Evolutionary conservation across 208 protist genomes (phyloP).

Genomic region (Herpetomonas muscarum): DNA sequence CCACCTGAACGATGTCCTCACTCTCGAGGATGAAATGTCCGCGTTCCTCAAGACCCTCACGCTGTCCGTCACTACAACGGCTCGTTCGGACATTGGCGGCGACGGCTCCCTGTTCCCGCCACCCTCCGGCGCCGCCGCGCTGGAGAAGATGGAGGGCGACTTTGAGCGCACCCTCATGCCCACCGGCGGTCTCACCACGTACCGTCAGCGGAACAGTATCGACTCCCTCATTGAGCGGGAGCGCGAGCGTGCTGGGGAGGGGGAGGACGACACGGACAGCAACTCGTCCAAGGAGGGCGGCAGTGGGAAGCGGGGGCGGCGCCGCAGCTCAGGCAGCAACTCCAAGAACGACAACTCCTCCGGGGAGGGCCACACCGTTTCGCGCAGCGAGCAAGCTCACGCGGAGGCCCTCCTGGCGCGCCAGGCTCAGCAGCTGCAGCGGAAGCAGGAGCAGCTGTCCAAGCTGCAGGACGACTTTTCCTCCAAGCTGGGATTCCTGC

Average conservation of each 20-base stretch:
- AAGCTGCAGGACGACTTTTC: slow-evolving; percentile 83
- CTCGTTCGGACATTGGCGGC: slow-evolving; percentile 35
- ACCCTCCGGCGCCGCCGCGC: background rate
- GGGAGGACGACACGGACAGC: background rate
- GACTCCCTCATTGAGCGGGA: slow-evolving; percentile 8
- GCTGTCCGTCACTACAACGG: slow-evolving; percentile 72
- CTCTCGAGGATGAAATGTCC: slow-evolving; percentile 80
- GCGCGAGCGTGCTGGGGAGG: background rate
- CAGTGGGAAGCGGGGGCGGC: background rate
- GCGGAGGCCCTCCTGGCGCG: slow-evolving; percentile 43
- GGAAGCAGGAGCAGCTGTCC: slow-evolving; percentile 68
- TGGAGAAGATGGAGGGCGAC: slow-evolving; percentile 33
- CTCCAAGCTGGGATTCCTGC: slow-evolving; percentile 80
- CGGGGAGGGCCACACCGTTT: background rate
- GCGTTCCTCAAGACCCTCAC: slow-evolving; percentile 85
- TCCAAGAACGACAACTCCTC: background rate
- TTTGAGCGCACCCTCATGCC: slow-evolving; percentile 58
- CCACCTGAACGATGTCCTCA: slow-evolving; percentile 51
- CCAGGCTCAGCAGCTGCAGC: slow-evolving; percentile 49
- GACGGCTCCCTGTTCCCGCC: background rate
- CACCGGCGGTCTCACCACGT: slow-evolving; percentile 25
- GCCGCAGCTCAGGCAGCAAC: slow-evolving; percentile 1
- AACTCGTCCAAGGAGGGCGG: slow-evolving; percentile 1
- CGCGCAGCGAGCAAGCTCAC: slow-evolving; percentile 19
- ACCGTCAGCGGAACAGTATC: background rate